Base-by-base conservation (phyloP, 805 yeast genomes). In the Helenozyma rhizophorensis region DNA sequence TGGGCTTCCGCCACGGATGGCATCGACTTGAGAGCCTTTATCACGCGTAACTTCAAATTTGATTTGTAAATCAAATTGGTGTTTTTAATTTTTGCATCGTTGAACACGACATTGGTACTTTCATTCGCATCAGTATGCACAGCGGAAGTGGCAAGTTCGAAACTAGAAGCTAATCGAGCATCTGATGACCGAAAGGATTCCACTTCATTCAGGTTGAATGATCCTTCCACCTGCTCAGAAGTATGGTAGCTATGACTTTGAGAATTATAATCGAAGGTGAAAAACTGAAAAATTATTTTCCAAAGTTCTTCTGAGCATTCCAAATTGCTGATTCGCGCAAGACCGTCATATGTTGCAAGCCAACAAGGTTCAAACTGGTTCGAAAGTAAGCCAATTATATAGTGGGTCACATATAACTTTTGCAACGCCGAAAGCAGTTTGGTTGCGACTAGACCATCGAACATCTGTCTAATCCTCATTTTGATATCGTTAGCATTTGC, bases 311-410 rank as follows among this genome's bases (percentile, higher is more conserved):
- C 58, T 12, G 69, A 64, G 25, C 62, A 52, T 3, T 39, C 36
- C 4, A 32, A 34, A 10, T 33, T 33, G 15, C 66, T 56, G 8
- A 81, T 55, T 3, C 56, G 49, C 1, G 79, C 74, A 4, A 85
- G 50, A 4, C 73, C 70, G 39, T 81, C 90, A 33, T 69, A 60
- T 2, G 83, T 83, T 4, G 83, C 87, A 13, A 75, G 72, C 95
- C 96, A 88, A 10, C 83, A 70, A 1, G 97, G 97, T 35, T 86
- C 83, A 46, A 90, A 87, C 37, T 76, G 74, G 21, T 79, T 78
- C 4, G 86, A 68, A 26, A 89, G 58, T 39, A 83, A 68, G 21
- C 97, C 97, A 33, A 65, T 51, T 14, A 56, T 32, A 32, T 46
- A 65, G 18, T 51, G 45, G 5, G 8, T 17, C 19, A 17, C 25